These are phyloP conservation scores for Solanum chmielewskii DNA, from an alignment of 257 asterid genomes.

Conservation along the genomic window DNA sequence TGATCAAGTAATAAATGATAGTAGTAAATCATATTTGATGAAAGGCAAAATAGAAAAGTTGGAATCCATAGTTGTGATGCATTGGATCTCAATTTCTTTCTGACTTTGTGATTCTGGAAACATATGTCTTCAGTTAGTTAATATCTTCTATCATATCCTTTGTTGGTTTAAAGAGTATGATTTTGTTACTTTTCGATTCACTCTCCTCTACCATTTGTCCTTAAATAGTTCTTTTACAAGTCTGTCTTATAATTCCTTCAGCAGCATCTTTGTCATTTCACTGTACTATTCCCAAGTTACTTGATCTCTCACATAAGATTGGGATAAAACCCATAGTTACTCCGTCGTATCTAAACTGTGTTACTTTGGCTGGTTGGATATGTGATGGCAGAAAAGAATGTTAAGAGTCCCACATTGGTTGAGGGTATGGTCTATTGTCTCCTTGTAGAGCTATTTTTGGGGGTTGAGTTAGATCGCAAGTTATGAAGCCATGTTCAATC, in stretches of 20 bases:
- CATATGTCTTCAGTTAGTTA: background rate
- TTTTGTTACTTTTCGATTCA: background rate
- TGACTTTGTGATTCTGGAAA: background rate
- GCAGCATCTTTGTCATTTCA: background rate
- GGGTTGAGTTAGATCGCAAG: background rate
- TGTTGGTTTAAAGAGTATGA: background rate
- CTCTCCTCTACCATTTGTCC: background rate
- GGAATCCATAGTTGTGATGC: background rate
- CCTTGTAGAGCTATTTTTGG: background rate
- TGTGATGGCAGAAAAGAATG: background rate
- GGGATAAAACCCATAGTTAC: background rate
- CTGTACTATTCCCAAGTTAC: background rate
- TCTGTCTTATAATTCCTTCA: background rate
- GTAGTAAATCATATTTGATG: background rate
- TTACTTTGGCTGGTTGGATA: background rate
- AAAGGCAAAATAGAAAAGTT: background rate
- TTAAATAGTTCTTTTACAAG: background rate
- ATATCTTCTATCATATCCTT: background rate
- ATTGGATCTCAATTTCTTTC: background rate
- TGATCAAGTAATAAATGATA: background rate
- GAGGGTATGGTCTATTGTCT: background rate
- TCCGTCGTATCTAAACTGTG: background rate
- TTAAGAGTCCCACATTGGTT: background rate
- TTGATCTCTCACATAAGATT: background rate
- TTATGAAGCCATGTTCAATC: background rate